A percentile compares a stretch with the other conserved stretches of the same genome.
phyloP scores from a whole-genome alignment of 2,329 filamentous ascomycete genomes.

The Xylariales sp. region DNA sequence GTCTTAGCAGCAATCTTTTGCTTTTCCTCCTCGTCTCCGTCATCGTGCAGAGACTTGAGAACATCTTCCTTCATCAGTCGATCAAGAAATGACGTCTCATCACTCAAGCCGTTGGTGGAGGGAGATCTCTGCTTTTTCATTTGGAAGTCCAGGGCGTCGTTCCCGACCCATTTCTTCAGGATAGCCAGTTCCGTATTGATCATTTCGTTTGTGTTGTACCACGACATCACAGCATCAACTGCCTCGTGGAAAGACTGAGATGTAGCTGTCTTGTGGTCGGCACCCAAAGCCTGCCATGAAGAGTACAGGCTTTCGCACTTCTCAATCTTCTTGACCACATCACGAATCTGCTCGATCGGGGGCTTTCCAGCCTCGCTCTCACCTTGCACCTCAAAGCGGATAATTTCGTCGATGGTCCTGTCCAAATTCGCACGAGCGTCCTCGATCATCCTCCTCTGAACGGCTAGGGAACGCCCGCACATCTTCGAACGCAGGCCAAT shows the following conservation, averaged over 20 bases:
- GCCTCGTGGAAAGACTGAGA: constrained; percentile 76
- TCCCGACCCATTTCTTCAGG: constrained; percentile 93
- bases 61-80: constrained; percentile 94
- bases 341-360: constrained; percentile 81
- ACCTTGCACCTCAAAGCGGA: constrained; percentile 90
- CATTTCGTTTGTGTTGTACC: constrained; percentile 94
- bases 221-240: constrained; percentile 84
- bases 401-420: constrained; percentile 77
- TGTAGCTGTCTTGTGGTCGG: constrained; percentile 70
- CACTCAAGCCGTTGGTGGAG: constrained; percentile 68
- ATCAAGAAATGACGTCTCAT: constrained; percentile 92
- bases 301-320: constrained; percentile 83
- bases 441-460: constrained; percentile 84
- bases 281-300: constrained; percentile 68
- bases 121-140: constrained; percentile 67
- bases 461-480: constrained; percentile 76
- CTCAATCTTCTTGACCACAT: constrained; percentile 86
- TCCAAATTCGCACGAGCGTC: constrained; percentile 73
- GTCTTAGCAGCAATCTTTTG: constrained; percentile 30
- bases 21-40: constrained; percentile 46
- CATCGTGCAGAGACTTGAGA: constrained; percentile 84
- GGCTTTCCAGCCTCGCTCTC: constrained; percentile 88
- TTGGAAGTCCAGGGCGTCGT: constrained; percentile 88
- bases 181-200: constrained; percentile 94
- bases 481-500: constrained; percentile 78